phyloP scores from a whole-genome alignment of 495 filamentous ascomycete genomes.

The Melanomma pulvis-pyrius region DNA sequence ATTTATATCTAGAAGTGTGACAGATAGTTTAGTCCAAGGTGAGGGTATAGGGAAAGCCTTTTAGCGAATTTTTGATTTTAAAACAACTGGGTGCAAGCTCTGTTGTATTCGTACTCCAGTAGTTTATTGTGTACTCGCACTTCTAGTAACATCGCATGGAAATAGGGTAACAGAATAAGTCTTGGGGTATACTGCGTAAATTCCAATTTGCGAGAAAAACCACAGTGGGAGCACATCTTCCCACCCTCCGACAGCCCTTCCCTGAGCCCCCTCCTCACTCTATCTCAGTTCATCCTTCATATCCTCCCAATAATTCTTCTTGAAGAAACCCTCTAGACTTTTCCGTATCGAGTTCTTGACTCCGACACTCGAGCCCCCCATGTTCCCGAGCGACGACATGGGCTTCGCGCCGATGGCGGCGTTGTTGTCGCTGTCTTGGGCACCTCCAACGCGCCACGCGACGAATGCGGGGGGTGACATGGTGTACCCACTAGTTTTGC shows the following conservation, averaged over 20 bases:
- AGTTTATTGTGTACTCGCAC: too few species aligned
- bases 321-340: slow-evolving; percentile 11
- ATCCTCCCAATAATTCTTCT: slow-evolving; percentile 30
- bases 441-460: slow-evolving; percentile 16
- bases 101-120: too few species aligned
- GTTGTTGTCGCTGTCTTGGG: slow-evolving; percentile 25
- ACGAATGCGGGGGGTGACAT: slow-evolving; percentile 20
- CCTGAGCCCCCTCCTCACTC: not conserved
- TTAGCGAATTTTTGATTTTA: too few species aligned
- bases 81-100: too few species aligned
- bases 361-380: slow-evolving; percentile 4
- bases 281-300: slow-evolving; percentile 12
- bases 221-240: not conserved
- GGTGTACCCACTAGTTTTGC: slow-evolving; percentile 26
- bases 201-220: too few species aligned
- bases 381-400: slow-evolving; percentile 3
- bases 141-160: too few species aligned
- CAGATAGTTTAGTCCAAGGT: too few species aligned
- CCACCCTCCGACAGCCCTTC: not conserved
- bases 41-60: too few species aligned
- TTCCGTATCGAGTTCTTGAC: slow-evolving; percentile 22
- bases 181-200: too few species aligned
- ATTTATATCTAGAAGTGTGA: too few species aligned
- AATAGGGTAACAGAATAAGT: too few species aligned
- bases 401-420: not conserved